Evolutionary conservation across 768 basidiomycete genomes (phyloP), one percentile per base, ranked within the genome.

Genomic region (Pilatotrama ljubarskyi): DNA sequence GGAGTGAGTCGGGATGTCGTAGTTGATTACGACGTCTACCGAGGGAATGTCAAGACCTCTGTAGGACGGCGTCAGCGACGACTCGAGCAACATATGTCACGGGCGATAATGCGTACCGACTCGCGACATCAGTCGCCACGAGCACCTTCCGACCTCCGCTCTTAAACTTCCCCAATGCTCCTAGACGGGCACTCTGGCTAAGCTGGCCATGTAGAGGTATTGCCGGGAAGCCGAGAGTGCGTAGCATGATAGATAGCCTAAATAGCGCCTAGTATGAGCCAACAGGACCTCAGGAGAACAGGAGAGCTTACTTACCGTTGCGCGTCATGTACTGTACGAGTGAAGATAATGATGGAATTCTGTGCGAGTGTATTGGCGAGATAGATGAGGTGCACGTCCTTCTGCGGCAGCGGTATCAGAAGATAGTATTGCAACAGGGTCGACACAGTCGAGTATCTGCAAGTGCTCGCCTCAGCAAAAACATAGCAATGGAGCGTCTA

Each of bases 1-100:
- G 15, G 95, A 98, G 72, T 98, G 93, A 0, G 93, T 93, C 1
- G 97, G 97, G 63, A 98, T 90, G 73, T 97, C 95, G 73, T 93
- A 99, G 75, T 99, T 99, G 75, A 99, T 92, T 58, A 99, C 95
- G 36, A 95, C 78, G 70, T 99, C 97, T 38, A 99, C 97, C 25
- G 89, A 84, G 11, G 95, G 95, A 59, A 99, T 95, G 74, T 99
- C 96, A 43, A 99, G 80, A 69, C 96, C 96, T 66, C 94, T 91
- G 66, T 50, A 38, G 35, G 8, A 38, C 5, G 15, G 26, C 9
- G 13, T 15, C 14, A 43, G n/a, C 7, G 15, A 48, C 5, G 25
- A 10, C 17, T 15, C 8, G 9, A 3, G 0, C 22, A 13, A 3
- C 3, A 8, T 26, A 56, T 26, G 10, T 26, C 22, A 48, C 37